These are phyloP conservation scores for Aureobasidium lini DNA, from an alignment of 2,329 filamentous ascomycete genomes.

Conservation along the genomic window DNA sequence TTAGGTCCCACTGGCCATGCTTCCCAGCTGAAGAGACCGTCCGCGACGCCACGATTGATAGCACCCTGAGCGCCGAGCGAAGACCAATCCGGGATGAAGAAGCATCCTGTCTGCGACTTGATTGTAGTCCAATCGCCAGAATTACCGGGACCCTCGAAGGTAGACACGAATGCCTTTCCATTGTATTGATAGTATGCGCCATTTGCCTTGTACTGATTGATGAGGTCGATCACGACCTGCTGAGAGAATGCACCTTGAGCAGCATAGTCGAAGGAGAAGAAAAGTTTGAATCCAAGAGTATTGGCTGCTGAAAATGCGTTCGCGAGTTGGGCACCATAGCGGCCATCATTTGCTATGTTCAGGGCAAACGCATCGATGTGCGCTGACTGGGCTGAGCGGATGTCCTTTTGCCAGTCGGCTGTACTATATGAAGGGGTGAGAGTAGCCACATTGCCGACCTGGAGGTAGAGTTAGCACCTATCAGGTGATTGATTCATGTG, in stretches of 20 bases:
- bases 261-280: constrained; percentile 51
- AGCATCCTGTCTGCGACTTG: constrained; percentile 33
- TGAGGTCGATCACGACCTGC: constrained; percentile 36
- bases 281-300: constrained; percentile 44
- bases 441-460: neutral
- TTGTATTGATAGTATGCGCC: constrained; percentile 45
- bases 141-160: constrained; percentile 42
- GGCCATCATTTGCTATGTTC: constrained; percentile 35
- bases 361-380: constrained; percentile 44
- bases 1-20: constrained; percentile 44
- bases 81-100: constrained; percentile 43
- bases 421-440: neutral
- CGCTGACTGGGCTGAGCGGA: neutral
- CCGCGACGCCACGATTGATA: constrained; percentile 24
- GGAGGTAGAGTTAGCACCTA: neutral
- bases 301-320: constrained; percentile 31
- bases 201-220: constrained; percentile 38
- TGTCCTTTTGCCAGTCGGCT: neutral
- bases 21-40: constrained; percentile 43
- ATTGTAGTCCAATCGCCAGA: constrained; percentile 39
- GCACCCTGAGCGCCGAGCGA: constrained; percentile 30
- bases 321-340: constrained; percentile 25
- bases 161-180: constrained; percentile 46
- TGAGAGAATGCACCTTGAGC: constrained; percentile 35
- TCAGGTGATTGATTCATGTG: neutral